phyloP scores from a whole-genome alignment of 2,329 filamentous ascomycete species.

The Fusarium sp. region DNA sequence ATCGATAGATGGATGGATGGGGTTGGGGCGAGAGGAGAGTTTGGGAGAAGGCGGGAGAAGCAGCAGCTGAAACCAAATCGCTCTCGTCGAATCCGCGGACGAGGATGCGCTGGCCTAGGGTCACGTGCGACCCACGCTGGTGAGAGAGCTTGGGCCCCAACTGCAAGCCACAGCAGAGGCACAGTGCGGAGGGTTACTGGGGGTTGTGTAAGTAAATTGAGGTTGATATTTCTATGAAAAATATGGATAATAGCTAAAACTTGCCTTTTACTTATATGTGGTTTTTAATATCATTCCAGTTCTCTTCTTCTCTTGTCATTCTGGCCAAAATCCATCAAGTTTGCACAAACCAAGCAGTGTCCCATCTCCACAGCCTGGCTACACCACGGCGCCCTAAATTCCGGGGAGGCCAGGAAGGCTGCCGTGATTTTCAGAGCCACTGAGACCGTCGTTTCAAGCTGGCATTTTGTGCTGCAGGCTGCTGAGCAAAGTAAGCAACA shows the following conservation, averaged over 20 bases:
- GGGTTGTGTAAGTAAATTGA: background rate
- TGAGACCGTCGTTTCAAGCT: background rate
- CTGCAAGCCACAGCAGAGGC: background rate
- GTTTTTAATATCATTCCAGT: background rate
- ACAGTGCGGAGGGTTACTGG: background rate
- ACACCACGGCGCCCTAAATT: background rate
- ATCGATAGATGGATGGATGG: conserved; percentile 8
- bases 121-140: conserved; percentile 23
- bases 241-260: too few relatives aligned
- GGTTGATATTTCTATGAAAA: background rate
- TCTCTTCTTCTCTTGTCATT: background rate
- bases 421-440: background rate
- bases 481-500: background rate
- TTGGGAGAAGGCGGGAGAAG: conserved; percentile 41
- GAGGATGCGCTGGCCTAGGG: conserved; percentile 5
- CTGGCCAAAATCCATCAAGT: background rate
- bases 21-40: conserved; percentile 29
- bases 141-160: background rate
- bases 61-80: conserved; percentile 31
- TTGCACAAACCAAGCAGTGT: background rate
- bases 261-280: background rate
- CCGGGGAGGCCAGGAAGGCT: background rate
- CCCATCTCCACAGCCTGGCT: background rate
- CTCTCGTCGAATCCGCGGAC: conserved; percentile 13
- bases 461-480: background rate